Evolutionary conservation across 192 early-diverging fungal genomes (phyloP), one percentile per base, ranked within the genome.

Genomic region (Backusella tarrabulga): DNA sequence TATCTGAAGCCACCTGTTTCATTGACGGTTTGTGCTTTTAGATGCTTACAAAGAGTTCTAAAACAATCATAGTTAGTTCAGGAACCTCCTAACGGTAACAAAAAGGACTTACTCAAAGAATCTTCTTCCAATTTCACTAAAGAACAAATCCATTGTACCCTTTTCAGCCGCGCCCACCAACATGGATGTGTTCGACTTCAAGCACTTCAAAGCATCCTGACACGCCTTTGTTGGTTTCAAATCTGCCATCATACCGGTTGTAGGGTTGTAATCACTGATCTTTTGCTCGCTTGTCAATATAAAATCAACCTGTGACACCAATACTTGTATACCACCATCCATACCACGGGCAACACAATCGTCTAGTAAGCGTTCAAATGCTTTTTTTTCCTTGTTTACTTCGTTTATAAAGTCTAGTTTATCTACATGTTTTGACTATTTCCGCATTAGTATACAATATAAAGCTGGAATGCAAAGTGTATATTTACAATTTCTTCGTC

Each of bases 341-440:
- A 99, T 91, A 11, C 97, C 97, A 21, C 87, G 83, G 0, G 97
- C 97, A 4, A 98, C 96, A 19, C 89, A 87, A 72, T 99, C 96
- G 79, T 99, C 97, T 35, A 96, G 84, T 34, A 93, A 67, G 5
- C 91, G 87, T 83, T 98, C 97, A 85, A 97, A 92, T 2, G 85
- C 80, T 80, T 95, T 95, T 71, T 97, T 97, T 76, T 99, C 97
- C 76, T 97, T 92, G 75, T 95, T 95, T 75, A 94, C 91, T 19
- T 91, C 91, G 76, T 93, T 95, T 66, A 99, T 87, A 81, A 98
- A 98, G 81, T 99, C 97, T 32, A 87, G 82, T 83, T 95, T 95
- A 83, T 96, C 93, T 54, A 99, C 88, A 86, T 92, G 93, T 74
- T 85, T 87, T 71, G 89, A 83, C 79, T 81, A 78, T 17, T 44